Base-by-base conservation (phyloP, 441 rosid species). In the Corymbia citriodora region DNA sequence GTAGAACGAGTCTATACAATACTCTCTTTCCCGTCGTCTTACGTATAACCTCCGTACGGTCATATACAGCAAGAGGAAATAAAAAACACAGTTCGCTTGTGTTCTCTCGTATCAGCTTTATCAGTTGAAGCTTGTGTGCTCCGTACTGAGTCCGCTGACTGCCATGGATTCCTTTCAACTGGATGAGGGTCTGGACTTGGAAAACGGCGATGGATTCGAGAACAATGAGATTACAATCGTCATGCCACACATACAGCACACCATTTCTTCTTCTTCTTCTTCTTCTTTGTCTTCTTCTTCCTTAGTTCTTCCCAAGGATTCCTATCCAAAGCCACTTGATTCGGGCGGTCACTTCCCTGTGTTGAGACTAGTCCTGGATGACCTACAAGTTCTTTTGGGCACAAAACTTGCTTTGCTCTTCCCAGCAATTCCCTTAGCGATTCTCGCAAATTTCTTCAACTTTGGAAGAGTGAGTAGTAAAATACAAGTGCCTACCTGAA, bases 291-390 rank as follows among this genome's bases (percentile, higher is more conserved):
- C 94, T 92, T 92, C 95, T 10, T 54, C 88, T 0, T 74, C 94
- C 74, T 93, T 96, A 2, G 91, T 94, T 2, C 9, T 93, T 87
- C 91, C 96, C 54, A 94, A 93, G 91, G 94, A 88, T 89, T 95
- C 97, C 40, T 95, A 94, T 83, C 92, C 94, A 54, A 6, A 68
- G 12, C 45, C 91, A 87, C 92, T 91, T 25, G 89, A 92, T 33
- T 89, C 7, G 13, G 79, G 95, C 4, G 92, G 93, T 61, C 91
- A 92, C 92, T 93, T 92, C 89, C 92, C 70, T 83, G 87, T 91
- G 50, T 81, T 93, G 9, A 94, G 93, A 68, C 63, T 12, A 16
- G 45, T 90, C 88, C 52, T 79, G 21, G 40, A 33, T 55, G 61
- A n/a, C 88, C 48, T 87, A 12, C 63, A 14, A 57, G 88, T 87